Percentiles rank a stretch among this genome's conserved stretches.
Conservation (phyloP, 2,329 filamentous ascomycete species). For the Arthrobotrys conoides region DNA sequence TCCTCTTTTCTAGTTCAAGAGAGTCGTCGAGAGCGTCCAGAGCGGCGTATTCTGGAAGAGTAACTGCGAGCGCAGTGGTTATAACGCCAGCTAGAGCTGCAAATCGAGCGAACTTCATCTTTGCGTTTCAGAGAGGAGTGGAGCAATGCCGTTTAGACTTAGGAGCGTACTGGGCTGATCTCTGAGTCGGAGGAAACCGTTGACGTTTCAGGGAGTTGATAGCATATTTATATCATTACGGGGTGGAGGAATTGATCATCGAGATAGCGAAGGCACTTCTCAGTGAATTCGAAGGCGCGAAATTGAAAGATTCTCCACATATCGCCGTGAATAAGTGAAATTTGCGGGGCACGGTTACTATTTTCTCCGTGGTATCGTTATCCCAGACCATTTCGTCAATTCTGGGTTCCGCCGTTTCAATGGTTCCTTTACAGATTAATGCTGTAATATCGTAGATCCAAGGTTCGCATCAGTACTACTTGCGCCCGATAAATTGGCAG, state of each 20-base stretch:
- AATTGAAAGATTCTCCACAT: constrained; percentile 31
- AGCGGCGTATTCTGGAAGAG: constrained; percentile 50
- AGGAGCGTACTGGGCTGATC: constrained; percentile 47
- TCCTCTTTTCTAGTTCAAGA: constrained; percentile 27
- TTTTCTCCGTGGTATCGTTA: constrained; percentile 51
- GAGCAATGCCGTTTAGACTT: constrained; percentile 9
- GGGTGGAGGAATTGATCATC: neutral
- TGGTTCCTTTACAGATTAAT: neutral
- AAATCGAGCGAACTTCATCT: constrained; percentile 56
- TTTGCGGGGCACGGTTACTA: constrained; percentile 59
- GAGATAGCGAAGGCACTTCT: neutral
- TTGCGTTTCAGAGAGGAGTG: constrained; percentile 10
- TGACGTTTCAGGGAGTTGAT: constrained; percentile 43
- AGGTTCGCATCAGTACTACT: neutral
- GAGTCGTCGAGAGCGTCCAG: constrained; percentile 51
- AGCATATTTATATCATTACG: constrained; percentile 49
- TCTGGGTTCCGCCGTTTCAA: constrained; percentile 3
- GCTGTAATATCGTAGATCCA: constrained; percentile 33
- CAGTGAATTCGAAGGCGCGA: neutral
- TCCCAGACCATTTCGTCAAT: neutral
- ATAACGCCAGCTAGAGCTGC: constrained; percentile 50
- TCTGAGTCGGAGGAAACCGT: constrained; percentile 37
- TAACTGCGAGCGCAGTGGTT: constrained; percentile 39
- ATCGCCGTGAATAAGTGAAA: constrained; percentile 24
- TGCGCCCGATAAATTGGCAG: constrained; percentile 2